Base-by-base conservation (phyloP, 2,329 filamentous ascomycete genomes). In the Colletotrichum karsti region DNA sequence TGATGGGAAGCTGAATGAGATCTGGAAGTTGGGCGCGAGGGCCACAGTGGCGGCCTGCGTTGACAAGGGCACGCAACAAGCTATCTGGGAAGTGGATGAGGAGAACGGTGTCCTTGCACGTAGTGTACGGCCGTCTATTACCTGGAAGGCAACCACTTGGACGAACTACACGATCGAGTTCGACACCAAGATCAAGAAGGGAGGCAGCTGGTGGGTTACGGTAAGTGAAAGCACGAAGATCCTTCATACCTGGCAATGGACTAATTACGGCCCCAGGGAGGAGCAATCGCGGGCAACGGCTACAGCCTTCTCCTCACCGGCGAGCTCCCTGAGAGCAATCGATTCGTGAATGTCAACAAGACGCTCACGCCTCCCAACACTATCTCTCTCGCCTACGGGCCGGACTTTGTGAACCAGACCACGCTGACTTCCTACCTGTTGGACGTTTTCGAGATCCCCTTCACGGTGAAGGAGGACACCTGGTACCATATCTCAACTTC, bases 401-500 rank as follows among this genome's bases (percentile, higher is more conserved):
- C 71, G 35, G 72, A 70, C 28, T 63, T 82, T 10, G 74, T 81
- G 7, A 81, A 82, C 35, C 77, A 81, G 57, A 77, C 76, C 0
- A 79, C 75, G 0, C 60, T 82, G 1, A 63, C 50, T 1, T 75
- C 74, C 0, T 74, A 72, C 7, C 70, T 71, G 18, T 67, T 76
- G 6, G 72, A 74, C 7, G 73, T 70, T 5, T 79, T 77, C 42
- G 39, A 73, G 1, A 37, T 79, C 0, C 71, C 74, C 1, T 70
- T 74, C 8, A 51, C 69, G 0, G 72, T 82, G n/a, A 51, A 72
- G 5, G 78, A 81, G 64, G 70, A 76, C 3, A 65, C 63, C 4
- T 83, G 81, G 81, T 81, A 83, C 60, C 73, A 67, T 12, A 72
- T 83, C 63, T 77, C 67, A n/a, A 79, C 80, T 5, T 69, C 72